Evolutionary conservation across 768 basidiomycete genomes (phyloP).

Genomic region (Lactarius tabidus): DNA sequence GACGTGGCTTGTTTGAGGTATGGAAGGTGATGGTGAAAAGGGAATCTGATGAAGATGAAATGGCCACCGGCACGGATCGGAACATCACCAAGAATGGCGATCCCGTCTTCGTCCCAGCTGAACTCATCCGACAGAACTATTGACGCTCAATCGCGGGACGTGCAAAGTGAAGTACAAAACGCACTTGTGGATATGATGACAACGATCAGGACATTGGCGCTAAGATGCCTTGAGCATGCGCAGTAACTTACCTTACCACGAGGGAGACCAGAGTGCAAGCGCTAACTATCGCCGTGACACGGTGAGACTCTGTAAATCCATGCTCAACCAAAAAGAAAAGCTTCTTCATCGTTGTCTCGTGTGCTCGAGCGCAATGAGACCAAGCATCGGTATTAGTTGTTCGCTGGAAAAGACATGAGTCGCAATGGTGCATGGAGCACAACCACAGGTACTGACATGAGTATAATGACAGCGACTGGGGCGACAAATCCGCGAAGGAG

Average conservation of each 20-base stretch:
- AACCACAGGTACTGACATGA: slow-evolving; percentile 51
- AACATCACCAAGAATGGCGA: slow-evolving; percentile 81
- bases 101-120: slow-evolving; percentile 71
- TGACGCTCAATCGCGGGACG: slow-evolving; percentile 2
- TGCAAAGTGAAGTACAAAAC: slow-evolving; percentile 27
- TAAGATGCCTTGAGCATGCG: slow-evolving; percentile 55
- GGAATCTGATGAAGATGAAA: slow-evolving; percentile 78
- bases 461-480: slow-evolving; percentile 80
- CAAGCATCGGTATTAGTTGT: slow-evolving; percentile 88
- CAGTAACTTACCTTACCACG: slow-evolving; percentile 54
- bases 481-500: slow-evolving; percentile 67
- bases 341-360: slow-evolving; percentile 67
- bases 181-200: slow-evolving; percentile 80
- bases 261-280: slow-evolving; percentile 65
- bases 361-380: slow-evolving; percentile 52
- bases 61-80: slow-evolving; percentile 53
- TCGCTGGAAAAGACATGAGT: slow-evolving; percentile 43
- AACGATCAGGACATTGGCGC: slow-evolving; percentile 68
- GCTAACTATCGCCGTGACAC: slow-evolving; percentile 68
- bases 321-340: slow-evolving; percentile 66
- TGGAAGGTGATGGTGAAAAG: slow-evolving; percentile 53
- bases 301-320: slow-evolving; percentile 52
- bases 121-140: slow-evolving; percentile 67
- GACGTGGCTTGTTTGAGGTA: slow-evolving; percentile 78
- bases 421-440: neutral